Evolutionary conservation across 2,329 filamentous ascomycete genomes (phyloP), one percentile per base, ranked within the genome.

Genomic region (Phyllosticta citrichinensis): DNA sequence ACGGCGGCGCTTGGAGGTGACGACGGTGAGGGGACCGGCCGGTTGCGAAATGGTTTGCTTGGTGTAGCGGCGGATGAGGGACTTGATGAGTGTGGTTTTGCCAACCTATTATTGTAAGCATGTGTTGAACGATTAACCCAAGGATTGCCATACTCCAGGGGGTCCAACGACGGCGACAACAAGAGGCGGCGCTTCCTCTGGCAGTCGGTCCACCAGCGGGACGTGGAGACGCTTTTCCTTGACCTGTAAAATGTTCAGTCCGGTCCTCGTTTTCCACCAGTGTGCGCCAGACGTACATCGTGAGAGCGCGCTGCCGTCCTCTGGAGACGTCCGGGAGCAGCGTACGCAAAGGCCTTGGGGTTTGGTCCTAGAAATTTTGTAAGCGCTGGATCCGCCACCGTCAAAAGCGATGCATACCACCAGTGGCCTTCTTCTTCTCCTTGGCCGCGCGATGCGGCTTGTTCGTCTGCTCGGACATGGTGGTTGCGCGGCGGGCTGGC

Each of bases 221-320:
- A 99, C 94, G 81, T 99, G 95, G 50, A 97, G 82, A 63, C 93
- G 85, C 77, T 95, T 97, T 77, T 99, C 95, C 81, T 91, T 94
- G 75, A 96, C 86, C 88, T 92, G 70, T 12, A 14, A 52, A 6
- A n/a, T 27, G 2, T 47, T 58, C 14, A 55, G 22, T 20, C 55
- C 25, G 6, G 24, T 6, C n/a, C 19, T 19, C 17, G 9, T 5
- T 33, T 19, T 5, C 3, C 5, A n/a, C 35, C 33, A 35, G 10
- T 53, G 14, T 10, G 12, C 25, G n/a, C 17, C 5, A 55, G 54
- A 19, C 78, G 27, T 77, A 87, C 86, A 82, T 90, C 87, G 69
- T 86, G 82, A 62, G 86, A 87, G 70, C 88, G 81, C 58, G 86
- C 85, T 5, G 87, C 88, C 66, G 89, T 84, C 73, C 86, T 88